These are phyloP conservation scores for Lecanoromycetidae sp. DNA, from an alignment of 2,329 filamentous ascomycete species.

Conservation along the genomic window DNA sequence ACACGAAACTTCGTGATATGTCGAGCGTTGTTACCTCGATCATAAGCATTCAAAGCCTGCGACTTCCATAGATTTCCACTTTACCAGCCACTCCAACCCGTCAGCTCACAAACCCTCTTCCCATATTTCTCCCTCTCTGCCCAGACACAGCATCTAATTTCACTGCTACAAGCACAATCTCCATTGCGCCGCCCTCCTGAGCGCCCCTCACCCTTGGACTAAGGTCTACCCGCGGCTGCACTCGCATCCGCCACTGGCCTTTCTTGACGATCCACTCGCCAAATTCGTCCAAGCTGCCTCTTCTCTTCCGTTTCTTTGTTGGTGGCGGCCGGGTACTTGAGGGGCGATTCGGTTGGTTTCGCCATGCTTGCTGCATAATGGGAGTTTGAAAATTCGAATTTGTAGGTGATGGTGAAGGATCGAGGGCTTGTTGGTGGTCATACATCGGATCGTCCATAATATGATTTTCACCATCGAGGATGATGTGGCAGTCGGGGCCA, in stretches of 20 bases:
- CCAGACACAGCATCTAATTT: slow-evolving; percentile 61
- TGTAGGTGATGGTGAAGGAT: neutral
- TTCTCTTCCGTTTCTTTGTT: slow-evolving; percentile 30
- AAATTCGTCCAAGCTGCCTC: slow-evolving; percentile 21
- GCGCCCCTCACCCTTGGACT: slow-evolving; percentile 21
- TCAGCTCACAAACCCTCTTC: slow-evolving; percentile 49
- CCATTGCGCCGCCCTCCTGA: slow-evolving; percentile 41
- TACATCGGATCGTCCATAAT: slow-evolving; percentile 17
- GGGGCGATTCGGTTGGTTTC: neutral
- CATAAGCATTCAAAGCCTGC: too few relatives aligned
- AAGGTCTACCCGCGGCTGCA: slow-evolving; percentile 52
- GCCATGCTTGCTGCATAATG: neutral
- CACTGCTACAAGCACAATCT: slow-evolving; percentile 63
- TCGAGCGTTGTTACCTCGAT: too few relatives aligned
- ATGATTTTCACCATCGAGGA: slow-evolving; percentile 29
- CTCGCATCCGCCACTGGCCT: slow-evolving; percentile 60
- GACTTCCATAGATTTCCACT: too few relatives aligned
- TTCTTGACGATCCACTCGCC: slow-evolving; percentile 50
- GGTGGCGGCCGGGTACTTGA: slow-evolving; percentile 17
- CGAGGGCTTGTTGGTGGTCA: slow-evolving; percentile 2
- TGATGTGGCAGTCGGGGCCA: slow-evolving; percentile 35
- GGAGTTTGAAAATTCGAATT: neutral
- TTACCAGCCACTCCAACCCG: too few relatives aligned
- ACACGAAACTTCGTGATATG: too few relatives aligned
- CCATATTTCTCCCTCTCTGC: slow-evolving; percentile 54